phyloP scores from a whole-genome alignment of 176 grass and related monocot genomes.

The Rhipidocladum racemiflorum region DNA sequence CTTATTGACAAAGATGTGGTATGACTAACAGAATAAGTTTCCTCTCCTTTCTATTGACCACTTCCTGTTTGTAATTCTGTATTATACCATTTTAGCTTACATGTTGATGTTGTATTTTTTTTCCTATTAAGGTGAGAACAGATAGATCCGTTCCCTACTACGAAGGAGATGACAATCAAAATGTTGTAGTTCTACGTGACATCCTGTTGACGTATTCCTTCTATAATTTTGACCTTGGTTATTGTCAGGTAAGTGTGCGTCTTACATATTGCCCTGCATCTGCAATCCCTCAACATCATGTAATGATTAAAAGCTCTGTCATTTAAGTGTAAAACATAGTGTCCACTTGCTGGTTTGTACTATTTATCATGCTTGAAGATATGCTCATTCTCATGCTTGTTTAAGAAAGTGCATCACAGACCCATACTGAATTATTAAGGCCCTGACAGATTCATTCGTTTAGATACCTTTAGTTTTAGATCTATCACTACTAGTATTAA shows the following conservation, averaged over 20 bases:
- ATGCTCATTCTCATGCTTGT: neutral
- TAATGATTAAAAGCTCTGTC: neutral
- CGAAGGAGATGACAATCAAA: constrained; percentile 95
- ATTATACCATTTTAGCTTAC: constrained; percentile 25
- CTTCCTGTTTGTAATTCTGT: constrained; percentile 13
- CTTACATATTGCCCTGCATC: neutral
- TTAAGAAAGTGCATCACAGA: neutral
- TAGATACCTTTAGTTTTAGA: too few relatives aligned
- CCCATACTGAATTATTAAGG: neutral
- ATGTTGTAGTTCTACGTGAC: constrained; percentile 84
- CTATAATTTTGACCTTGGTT: constrained; percentile 99
- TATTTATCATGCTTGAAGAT: neutral
- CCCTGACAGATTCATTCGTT: neutral
- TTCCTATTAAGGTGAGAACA: constrained; percentile 80
- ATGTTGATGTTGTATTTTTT: constrained; percentile 31
- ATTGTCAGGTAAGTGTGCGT: constrained; percentile 81
- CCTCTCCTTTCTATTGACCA: neutral
- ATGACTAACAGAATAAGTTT: constrained; percentile 26
- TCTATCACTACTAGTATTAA: neutral
- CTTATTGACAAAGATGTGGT: constrained; percentile 99
- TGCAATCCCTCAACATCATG: neutral
- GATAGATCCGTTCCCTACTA: constrained; percentile 88
- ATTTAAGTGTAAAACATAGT: constrained; percentile 19
- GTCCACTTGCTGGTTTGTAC: neutral
- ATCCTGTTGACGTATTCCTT: constrained; percentile 97